Evolutionary conservation across 139 green algal species (phyloP).

Genomic region (Auxenochlorella pyrenoidosa): DNA sequence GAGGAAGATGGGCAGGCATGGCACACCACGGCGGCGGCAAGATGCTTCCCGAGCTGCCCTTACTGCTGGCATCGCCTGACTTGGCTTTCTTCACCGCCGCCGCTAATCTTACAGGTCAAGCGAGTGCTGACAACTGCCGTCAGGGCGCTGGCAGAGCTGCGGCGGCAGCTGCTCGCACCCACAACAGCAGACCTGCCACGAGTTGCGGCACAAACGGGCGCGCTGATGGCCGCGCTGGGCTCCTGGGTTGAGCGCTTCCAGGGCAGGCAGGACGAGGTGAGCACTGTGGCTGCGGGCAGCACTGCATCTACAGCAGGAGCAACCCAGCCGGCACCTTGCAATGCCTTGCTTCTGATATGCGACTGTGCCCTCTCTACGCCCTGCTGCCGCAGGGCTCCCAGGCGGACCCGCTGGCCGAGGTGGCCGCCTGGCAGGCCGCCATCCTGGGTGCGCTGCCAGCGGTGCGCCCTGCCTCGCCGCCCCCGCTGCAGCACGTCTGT

Average conservation of each 20-base stretch:
- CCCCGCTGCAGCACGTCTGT: neutral
- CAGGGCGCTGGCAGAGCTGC: conserved; percentile 14
- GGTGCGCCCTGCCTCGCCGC: neutral
- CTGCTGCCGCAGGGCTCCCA: neutral
- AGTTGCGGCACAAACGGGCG: neutral
- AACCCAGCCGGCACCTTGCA: too few species aligned
- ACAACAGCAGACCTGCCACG: neutral
- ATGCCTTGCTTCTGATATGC: too few species aligned
- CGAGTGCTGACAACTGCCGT: neutral
- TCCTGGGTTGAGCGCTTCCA: neutral
- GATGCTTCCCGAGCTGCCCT: too few species aligned
- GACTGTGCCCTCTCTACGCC: too few species aligned
- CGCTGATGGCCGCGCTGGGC: neutral
- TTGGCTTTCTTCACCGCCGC: too few species aligned
- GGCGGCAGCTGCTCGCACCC: conserved; percentile 1
- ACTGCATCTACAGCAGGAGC: too few species aligned
- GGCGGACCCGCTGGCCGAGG: neutral
- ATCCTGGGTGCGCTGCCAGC: neutral
- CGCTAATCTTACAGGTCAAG: neutral
- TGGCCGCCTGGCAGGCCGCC: neutral
- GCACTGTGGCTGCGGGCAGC: neutral
- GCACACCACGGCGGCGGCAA: too few species aligned
- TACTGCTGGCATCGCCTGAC: too few species aligned
- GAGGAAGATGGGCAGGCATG: neutral
- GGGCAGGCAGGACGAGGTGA: neutral